Evolutionary conservation across 2,329 filamentous ascomycete species (phyloP).

Genomic region (Pseudopyrenochaeta lycopersici): DNA sequence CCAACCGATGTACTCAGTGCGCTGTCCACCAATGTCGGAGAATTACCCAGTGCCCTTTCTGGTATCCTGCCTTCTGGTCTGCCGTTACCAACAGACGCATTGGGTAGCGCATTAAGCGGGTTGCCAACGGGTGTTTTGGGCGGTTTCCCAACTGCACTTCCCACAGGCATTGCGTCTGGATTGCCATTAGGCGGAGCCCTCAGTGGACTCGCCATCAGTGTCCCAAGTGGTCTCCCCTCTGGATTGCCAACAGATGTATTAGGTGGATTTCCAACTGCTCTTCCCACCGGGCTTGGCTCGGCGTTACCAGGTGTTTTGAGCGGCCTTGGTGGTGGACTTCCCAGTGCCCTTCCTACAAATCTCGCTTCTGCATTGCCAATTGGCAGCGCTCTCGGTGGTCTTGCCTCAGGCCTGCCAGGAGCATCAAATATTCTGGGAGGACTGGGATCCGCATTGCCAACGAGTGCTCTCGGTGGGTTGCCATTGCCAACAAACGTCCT

Average conservation of each 20-base stretch:
- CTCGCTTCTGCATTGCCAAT: too few relatives aligned
- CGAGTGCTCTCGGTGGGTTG: neutral
- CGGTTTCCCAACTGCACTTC: neutral
- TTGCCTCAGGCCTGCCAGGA: too few relatives aligned
- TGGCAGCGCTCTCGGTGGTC: too few relatives aligned
- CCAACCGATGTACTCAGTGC: constrained; percentile 2
- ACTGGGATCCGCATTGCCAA: neutral
- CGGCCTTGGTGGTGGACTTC: too few relatives aligned
- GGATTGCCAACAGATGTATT: neutral
- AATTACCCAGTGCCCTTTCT: neutral
- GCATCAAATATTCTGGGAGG: neutral
- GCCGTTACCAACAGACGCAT: neutral
- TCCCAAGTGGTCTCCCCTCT: neutral
- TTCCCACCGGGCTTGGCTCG: neutral
- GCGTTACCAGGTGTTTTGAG: too few relatives aligned
- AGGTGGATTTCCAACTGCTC: neutral
- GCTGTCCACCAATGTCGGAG: neutral
- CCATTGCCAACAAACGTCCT: neutral
- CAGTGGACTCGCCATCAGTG: neutral
- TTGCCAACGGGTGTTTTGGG: neutral
- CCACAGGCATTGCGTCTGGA: neutral
- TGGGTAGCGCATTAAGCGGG: neutral
- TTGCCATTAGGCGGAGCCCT: too few relatives aligned
- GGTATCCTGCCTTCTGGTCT: neutral
- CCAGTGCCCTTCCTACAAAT: too few relatives aligned